Percentiles rank a stretch among this genome's conserved stretches.
These are phyloP conservation scores for Fusarium nodosum DNA, from an alignment of 2,329 filamentous ascomycete species.

Conservation along the genomic window DNA sequence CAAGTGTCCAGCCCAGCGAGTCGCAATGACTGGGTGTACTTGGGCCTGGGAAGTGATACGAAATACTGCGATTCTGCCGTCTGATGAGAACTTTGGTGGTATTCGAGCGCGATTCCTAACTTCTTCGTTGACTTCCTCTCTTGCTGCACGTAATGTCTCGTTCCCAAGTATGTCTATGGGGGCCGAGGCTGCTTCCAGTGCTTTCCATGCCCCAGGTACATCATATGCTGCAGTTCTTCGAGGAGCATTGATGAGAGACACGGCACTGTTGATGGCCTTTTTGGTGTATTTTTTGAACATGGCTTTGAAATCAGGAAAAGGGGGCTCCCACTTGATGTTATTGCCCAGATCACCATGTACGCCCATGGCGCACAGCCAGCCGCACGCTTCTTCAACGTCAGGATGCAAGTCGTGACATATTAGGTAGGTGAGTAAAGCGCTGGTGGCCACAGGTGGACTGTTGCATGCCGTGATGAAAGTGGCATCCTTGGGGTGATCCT, in stretches of 20 bases:
- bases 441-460: slow-evolving; percentile 75
- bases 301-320: slow-evolving; percentile 74
- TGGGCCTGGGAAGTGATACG: slow-evolving; percentile 72
- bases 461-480: slow-evolving; percentile 72
- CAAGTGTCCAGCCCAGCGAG: slow-evolving; percentile 73
- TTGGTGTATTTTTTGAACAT: slow-evolving; percentile 73
- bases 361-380: slow-evolving; percentile 74
- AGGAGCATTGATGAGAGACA: slow-evolving; percentile 75
- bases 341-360: slow-evolving; percentile 77
- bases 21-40: slow-evolving; percentile 76
- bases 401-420: slow-evolving; percentile 71
- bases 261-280: slow-evolving; percentile 72
- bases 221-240: slow-evolving; percentile 72
- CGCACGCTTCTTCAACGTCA: slow-evolving; percentile 63
- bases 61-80: slow-evolving; percentile 73
- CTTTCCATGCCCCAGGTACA: slow-evolving; percentile 71
- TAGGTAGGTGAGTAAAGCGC: slow-evolving; percentile 72
- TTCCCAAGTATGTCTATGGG: slow-evolving; percentile 67
- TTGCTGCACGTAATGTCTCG: slow-evolving; percentile 64
- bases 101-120: slow-evolving; percentile 72
- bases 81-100: slow-evolving; percentile 73
- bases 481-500: slow-evolving; percentile 69
- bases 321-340: slow-evolving; percentile 73
- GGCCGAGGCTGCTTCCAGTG: slow-evolving; percentile 63
- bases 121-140: slow-evolving; percentile 70